Conservation (phyloP, 805 yeast genomes). For the Nadsonia fulvescens region DNA sequence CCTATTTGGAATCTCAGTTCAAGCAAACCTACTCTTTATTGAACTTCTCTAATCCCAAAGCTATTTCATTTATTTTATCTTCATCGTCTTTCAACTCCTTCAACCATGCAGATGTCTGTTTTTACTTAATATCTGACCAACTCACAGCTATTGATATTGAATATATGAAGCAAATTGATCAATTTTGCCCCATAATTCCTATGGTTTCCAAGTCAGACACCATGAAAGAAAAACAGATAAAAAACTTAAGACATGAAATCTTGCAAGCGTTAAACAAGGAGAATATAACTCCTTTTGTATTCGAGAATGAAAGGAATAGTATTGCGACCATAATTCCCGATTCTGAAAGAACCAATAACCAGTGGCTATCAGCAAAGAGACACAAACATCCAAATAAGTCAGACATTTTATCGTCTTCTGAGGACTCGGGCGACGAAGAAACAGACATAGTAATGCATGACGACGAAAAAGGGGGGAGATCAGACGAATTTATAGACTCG, state of each 20-base stretch:
- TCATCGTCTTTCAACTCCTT: slow-evolving; percentile 11
- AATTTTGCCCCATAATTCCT: slow-evolving; percentile 12
- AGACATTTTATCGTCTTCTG: no score
- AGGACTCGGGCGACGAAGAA: no score
- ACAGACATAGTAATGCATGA: no score
- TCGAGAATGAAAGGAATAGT: no score
- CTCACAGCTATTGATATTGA: slow-evolving; percentile 10
- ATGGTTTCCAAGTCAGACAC: slow-evolving; percentile 11
- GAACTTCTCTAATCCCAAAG: slow-evolving; percentile 10
- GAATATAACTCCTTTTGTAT: slow-evolving; percentile 10
- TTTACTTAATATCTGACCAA: slow-evolving; percentile 9
- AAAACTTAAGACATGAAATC: no score
- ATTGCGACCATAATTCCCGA: no score
- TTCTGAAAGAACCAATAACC: no score
- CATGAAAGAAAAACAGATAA: no score
- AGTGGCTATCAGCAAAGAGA: no score
- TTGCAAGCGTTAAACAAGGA: slow-evolving; percentile 7
- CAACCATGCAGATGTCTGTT: slow-evolving; percentile 12
- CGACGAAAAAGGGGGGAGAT: no score
- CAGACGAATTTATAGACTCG: no score
- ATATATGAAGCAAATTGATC: slow-evolving; percentile 8
- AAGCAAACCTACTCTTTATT: slow-evolving; percentile 9
- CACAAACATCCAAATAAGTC: no score
- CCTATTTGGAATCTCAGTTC: slow-evolving; percentile 11
- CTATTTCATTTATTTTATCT: slow-evolving; percentile 7